Conservation (phyloP, 2,329 filamentous ascomycete genomes). For the Zasmidium citrigriseum region DNA sequence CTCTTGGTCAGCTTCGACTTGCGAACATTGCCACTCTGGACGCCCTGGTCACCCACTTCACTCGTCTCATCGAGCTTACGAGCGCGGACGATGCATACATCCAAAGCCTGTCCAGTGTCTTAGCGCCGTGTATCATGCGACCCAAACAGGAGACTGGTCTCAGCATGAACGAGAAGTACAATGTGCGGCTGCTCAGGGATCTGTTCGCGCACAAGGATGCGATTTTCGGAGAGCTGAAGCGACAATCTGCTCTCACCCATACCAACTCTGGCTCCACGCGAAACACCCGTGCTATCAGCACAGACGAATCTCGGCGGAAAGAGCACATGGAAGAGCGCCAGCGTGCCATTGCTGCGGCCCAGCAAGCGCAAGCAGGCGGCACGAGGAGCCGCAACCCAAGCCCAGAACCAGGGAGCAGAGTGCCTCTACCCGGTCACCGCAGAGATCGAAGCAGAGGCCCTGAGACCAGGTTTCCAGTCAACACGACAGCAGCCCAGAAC, state of each 20-base stretch:
- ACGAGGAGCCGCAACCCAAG: constrained; percentile 49
- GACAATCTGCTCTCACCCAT: constrained; percentile 72
- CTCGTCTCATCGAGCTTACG: constrained; percentile 91
- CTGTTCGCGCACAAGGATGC: constrained; percentile 91
- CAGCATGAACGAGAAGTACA: constrained; percentile 93
- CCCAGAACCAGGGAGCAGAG: constrained; percentile 40
- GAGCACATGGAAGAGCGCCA: constrained; percentile 93
- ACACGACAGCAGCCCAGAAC: constrained; percentile 49
- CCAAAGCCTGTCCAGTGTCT: constrained; percentile 67
- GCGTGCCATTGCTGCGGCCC: constrained; percentile 66
- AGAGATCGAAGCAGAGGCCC: constrained; percentile 73
- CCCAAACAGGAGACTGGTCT: constrained; percentile 85
- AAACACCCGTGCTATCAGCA: constrained; percentile 79
- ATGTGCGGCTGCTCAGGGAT: constrained; percentile 85
- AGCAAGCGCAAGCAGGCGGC: constrained; percentile 29
- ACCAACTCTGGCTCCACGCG: constrained; percentile 60
- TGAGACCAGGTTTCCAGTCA: constrained; percentile 78
- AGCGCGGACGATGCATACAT: constrained; percentile 91
- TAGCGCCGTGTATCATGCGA: constrained; percentile 85
- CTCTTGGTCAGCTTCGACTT: constrained; percentile 87
- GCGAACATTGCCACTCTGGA: constrained; percentile 99
- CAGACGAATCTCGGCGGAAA: constrained; percentile 92
- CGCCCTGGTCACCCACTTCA: constrained; percentile 97
- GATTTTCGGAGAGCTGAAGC: constrained; percentile 95
- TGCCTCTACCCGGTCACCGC: constrained; percentile 56